Base-by-base conservation (phyloP, 2,329 filamentous ascomycete genomes). In the Paradendryphiella salina region DNA sequence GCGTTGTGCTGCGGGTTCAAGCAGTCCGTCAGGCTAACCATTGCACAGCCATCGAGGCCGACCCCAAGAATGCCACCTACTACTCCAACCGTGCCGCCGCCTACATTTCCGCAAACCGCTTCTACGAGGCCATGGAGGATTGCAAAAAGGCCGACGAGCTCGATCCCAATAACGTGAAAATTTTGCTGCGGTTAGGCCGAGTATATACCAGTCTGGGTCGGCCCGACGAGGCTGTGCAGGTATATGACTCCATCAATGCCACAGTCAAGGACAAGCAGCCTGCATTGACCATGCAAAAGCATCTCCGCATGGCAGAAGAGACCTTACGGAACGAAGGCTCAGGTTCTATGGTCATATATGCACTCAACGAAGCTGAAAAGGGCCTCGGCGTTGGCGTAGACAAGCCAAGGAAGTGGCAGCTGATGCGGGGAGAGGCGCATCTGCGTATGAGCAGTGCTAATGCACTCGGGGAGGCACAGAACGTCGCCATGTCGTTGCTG, bases 11-110 rank as follows among this genome's bases (percentile, higher is more conserved):
- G 35, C 50, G 44, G 20, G 38, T 53, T 54, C 52, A 45, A 31
- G 31, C 38, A 53, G 50, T 51, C 17, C 39, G 41, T 29, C 31
- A 18, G 50, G 62, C 63, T 70, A 65, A 70, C 60, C 52, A 49
- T 18, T 52, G 34, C 50, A 49, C 70, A 96, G 94, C 94, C 55
- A 88, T 99, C 67, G 88, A 94, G 64, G 83, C 93, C 57, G 86
- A 93, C 66, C 92, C 92, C 46, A 81, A 86, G 64, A 95, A 92
- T 43, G 80, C 92, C 29, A 96, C 91, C 37, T 97, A 96, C 75
- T 83, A 96, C 60, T 93, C 90, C 73, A 99, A 99, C 80, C 88
- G 94, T 66, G 92, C 94, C 32, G 94, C 94, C 23, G 94, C 94
- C 29, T 90, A 89, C 77, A 96, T 99, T 81, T 90, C 90, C 45